Evolutionary conservation across 2,329 filamentous ascomycete genomes (phyloP).

Genomic region (Penicillium sp.): DNA sequence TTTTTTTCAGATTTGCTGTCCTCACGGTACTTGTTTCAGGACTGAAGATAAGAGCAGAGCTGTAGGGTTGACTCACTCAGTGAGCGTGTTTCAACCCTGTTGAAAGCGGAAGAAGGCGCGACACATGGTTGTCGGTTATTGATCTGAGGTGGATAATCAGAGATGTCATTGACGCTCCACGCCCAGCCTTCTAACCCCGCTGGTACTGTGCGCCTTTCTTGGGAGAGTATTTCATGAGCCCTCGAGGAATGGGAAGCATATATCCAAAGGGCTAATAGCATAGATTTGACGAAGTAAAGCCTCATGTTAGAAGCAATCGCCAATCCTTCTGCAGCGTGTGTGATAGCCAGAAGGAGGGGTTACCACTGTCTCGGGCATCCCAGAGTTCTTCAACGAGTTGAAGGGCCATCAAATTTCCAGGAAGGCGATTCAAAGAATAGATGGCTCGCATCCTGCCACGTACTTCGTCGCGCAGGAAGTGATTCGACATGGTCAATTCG

Average conservation of each 20-base stretch:
- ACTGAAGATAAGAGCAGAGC: constrained; percentile 22
- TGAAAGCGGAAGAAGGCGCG: no score
- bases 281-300: not conserved
- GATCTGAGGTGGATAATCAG: no score
- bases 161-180: no score
- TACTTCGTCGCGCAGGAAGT: constrained; percentile 9
- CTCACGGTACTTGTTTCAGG: constrained; percentile 17
- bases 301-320: constrained; percentile 14
- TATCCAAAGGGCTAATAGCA: not conserved
- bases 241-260: no score
- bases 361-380: constrained; percentile 11
- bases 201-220: no score
- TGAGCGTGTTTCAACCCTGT: no score
- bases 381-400: constrained; percentile 10
- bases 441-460: constrained; percentile 15
- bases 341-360: constrained; percentile 8
- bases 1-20: constrained; percentile 5
- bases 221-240: no score
- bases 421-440: constrained; percentile 19
- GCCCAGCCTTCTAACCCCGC: no score
- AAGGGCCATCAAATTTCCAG: constrained; percentile 9
- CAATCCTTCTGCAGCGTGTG: constrained; percentile 13
- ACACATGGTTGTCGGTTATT: no score
- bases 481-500: constrained; percentile 11
- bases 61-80: no score